Conservation (phyloP, 2,329 filamentous ascomycete species). For the Bipolaris bicolor region DNA sequence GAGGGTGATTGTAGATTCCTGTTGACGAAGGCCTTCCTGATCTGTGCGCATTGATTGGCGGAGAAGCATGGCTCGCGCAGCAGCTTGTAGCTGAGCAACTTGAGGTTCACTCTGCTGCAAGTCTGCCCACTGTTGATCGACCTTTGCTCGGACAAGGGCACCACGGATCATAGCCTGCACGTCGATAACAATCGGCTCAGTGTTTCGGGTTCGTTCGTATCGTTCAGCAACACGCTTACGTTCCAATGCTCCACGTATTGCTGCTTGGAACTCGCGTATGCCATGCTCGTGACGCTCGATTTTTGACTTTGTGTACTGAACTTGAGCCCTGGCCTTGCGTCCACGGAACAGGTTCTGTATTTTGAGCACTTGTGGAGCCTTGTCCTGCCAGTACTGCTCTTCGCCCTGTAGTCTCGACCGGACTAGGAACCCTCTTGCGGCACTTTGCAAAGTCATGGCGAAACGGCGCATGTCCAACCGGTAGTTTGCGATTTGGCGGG, state of each 20-base stretch:
- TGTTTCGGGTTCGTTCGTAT: slow-evolving; percentile 66
- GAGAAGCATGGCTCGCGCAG: slow-evolving; percentile 50
- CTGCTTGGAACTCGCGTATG: slow-evolving; percentile 62
- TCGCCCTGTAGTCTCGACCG: slow-evolving; percentile 68
- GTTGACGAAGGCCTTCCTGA: slow-evolving; percentile 44
- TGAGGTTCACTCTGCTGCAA: slow-evolving; percentile 58
- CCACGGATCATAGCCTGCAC: slow-evolving; percentile 67
- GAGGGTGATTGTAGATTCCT: slow-evolving; percentile 53
- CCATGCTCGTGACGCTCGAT: slow-evolving; percentile 55
- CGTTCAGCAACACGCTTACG: slow-evolving; percentile 55
- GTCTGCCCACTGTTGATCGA: slow-evolving; percentile 51
- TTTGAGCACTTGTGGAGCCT: slow-evolving; percentile 74
- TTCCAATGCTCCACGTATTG: slow-evolving; percentile 57
- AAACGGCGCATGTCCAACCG: slow-evolving; percentile 82
- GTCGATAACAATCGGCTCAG: slow-evolving; percentile 63
- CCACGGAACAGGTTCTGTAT: slow-evolving; percentile 83
- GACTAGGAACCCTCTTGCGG: slow-evolving; percentile 75
- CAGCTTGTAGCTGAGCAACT: slow-evolving; percentile 48
- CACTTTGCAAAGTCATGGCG: slow-evolving; percentile 79
- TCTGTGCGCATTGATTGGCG: slow-evolving; percentile 46
- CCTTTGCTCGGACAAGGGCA: slow-evolving; percentile 66
- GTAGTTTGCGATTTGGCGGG: slow-evolving; percentile 82
- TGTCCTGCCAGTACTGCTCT: slow-evolving; percentile 71
- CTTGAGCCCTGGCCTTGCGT: slow-evolving; percentile 58
- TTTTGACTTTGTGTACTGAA: slow-evolving; percentile 55